Base-by-base conservation (phyloP, 306 rosid genomes). In the Quercus robur region DNA sequence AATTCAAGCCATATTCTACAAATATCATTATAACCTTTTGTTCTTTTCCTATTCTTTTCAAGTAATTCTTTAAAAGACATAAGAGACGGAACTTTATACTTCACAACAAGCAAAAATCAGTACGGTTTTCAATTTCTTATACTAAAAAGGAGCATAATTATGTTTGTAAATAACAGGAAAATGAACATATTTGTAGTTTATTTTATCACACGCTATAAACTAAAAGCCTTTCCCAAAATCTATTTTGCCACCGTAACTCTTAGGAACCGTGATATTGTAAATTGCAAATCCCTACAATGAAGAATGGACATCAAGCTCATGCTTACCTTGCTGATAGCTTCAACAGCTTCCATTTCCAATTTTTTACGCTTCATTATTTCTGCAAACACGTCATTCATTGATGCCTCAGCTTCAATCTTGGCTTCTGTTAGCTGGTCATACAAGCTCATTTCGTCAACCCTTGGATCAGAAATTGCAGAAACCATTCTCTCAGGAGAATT, bases 311-410 rank as follows among this genome's bases (percentile, higher is more conserved):
- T 33, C 33, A 70, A 83, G 15, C 56, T 64, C 64, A 77, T 74
- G 58, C 73, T 75, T 83, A 92, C 98, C 94, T 91, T 91, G 66
- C 77, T 77, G 46, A 92, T 84, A 78, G 89, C 87, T 66, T 86
- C 89, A 55, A 78, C 66, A 54, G 97, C 97, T 77, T 88, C 83
- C 9, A 59, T 78, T 87, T 91, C 97, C 85, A 88, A 82, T 80
- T 79, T 81, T 80, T 75, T 81, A 77, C 90, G 55, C 77, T 78
- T 90, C 2, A 71, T 57, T 59, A 84, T 71, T 84, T 83, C 89
- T 4, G 77, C 74, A 61, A 75, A 66, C 56, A 87, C 86, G 68
- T 88, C 89, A 5, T 79, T 80, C 56, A 63, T 78, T 3, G 85
- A 87, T 30, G 74, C 81, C 82, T 88, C 91, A 2, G 84, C 90